Percentiles rank a stretch among this genome's conserved stretches.
Evolutionary conservation across 768 basidiomycete genomes (phyloP).

Genomic region (Roridomyces roridus): DNA sequence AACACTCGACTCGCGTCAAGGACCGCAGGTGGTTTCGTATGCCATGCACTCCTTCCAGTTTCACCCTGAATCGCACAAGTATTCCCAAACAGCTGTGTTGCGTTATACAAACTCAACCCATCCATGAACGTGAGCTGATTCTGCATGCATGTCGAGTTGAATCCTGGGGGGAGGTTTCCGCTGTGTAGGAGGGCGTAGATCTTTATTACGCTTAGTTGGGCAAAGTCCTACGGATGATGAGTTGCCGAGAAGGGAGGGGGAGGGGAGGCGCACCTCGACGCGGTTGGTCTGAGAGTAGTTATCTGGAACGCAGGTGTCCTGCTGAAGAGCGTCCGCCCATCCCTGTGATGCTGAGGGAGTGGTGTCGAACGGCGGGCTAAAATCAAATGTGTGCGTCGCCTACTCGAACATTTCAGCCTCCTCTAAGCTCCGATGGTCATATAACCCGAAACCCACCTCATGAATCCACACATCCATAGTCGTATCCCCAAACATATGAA

Average conservation of each 20-base stretch:
- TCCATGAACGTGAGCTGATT: slow-evolving; percentile 34
- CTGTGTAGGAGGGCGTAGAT: slow-evolving; percentile 31
- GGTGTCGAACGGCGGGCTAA: slow-evolving; percentile 25
- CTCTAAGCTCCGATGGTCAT: neutral
- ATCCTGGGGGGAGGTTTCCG: slow-evolving; percentile 30
- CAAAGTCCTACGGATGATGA: slow-evolving; percentile 32
- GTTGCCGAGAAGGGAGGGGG: neutral
- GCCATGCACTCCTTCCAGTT: slow-evolving; percentile 6
- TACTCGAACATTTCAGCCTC: neutral
- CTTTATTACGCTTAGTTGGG: slow-evolving; percentile 35
- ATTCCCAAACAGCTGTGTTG: slow-evolving; percentile 32
- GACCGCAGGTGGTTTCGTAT: neutral
- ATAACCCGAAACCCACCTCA: slow-evolving; percentile 31
- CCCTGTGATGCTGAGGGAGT: slow-evolving; percentile 20
- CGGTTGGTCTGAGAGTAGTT: slow-evolving; percentile 31
- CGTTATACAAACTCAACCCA: slow-evolving; percentile 29
- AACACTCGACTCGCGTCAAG: too few relatives aligned
- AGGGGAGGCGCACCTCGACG: slow-evolving; percentile 31
- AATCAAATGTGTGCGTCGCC: slow-evolving; percentile 40
- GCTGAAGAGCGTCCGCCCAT: slow-evolving; percentile 30
- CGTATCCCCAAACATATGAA: slow-evolving; percentile 36
- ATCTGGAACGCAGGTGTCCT: slow-evolving; percentile 39
- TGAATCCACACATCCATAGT: slow-evolving; percentile 36
- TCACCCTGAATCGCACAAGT: slow-evolving; percentile 29
- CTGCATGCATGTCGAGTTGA: slow-evolving; percentile 33